phyloP scores from a whole-genome alignment of 202 grass and related monocot species.

The Panicum hallii region DNA sequence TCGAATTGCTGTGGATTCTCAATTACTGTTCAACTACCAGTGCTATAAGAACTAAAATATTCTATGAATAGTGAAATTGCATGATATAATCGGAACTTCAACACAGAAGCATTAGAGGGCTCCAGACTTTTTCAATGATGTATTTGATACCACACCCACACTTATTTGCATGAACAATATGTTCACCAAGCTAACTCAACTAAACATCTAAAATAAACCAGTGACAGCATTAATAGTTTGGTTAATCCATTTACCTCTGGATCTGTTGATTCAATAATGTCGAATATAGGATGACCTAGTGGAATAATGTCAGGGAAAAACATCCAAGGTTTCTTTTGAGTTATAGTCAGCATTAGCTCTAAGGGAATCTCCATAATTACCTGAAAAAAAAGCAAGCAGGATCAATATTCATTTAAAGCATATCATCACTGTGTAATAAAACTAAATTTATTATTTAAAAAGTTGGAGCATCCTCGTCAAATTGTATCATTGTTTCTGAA shows the following conservation, averaged over 20 bases:
- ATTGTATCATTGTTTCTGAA: neutral
- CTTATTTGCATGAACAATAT: neutral
- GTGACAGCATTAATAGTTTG: neutral
- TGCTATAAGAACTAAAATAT: conserved; percentile 16
- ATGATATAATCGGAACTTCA: conserved; percentile 17
- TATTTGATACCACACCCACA: neutral
- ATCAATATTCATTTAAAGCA: conserved; percentile 1
- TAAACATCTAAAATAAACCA: conserved; percentile 11
- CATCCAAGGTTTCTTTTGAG: conserved; percentile 91
- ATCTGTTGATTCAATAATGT: conserved; percentile 92
- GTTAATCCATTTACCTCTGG: conserved; percentile 79
- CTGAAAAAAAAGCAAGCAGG: conserved; percentile 43
- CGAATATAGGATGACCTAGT: conserved; percentile 90
- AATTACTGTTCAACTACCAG: conserved; percentile 3
- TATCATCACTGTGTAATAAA: neutral
- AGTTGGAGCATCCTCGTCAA: neutral
- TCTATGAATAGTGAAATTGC: neutral
- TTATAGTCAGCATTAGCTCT: conserved; percentile 92
- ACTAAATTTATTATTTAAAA: conserved; percentile 4
- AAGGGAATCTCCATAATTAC: conserved; percentile 96
- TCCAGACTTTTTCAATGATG: neutral
- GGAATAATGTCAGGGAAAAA: conserved; percentile 96
- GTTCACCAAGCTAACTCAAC: neutral
- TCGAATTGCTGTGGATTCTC: neutral
- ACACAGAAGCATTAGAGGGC: neutral